Evolutionary conservation across 1,139 yeast genomes (phyloP).

Genomic region (Debaryomyces udenii): DNA sequence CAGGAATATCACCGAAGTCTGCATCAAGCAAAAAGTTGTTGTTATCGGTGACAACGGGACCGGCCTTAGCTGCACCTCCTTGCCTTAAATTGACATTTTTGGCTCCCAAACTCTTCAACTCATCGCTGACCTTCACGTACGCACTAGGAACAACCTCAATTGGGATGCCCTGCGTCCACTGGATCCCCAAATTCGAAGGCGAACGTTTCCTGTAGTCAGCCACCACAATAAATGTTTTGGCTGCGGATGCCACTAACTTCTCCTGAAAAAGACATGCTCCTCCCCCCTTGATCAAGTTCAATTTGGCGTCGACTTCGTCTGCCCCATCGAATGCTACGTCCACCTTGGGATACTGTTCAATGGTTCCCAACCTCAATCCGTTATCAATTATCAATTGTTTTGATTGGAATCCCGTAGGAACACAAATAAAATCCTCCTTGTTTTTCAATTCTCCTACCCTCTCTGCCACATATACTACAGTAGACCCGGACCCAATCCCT

Average conservation of each 20-base stretch:
- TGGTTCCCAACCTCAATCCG: conserved; percentile 74
- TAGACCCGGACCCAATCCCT: conserved; percentile 96
- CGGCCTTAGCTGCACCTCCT: conserved; percentile 93
- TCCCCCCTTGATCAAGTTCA: conserved; percentile 96
- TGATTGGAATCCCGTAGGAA: conserved; percentile 97
- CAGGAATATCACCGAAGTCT: conserved; percentile 77
- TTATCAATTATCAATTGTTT: conserved; percentile 81
- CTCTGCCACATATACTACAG: conserved; percentile 95
- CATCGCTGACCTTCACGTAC: conserved; percentile 71
- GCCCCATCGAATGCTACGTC: conserved; percentile 99
- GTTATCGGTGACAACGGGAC: conserved; percentile 97
- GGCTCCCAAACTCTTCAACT: conserved; percentile 70
- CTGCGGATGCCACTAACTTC: conserved; percentile 85
- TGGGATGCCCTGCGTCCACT: conserved; percentile 92
- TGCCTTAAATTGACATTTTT: conserved; percentile 67
- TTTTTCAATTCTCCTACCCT: conserved; percentile 74
- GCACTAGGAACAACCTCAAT: conserved; percentile 94
- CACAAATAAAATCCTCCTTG: conserved; percentile 67
- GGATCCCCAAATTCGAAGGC: conserved; percentile 63
- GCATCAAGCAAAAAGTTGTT: conserved; percentile 93
- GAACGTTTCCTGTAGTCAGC: conserved; percentile 91
- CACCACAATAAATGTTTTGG: conserved; percentile 77
- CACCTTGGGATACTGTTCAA: conserved; percentile 77
- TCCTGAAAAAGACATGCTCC: conserved; percentile 98
- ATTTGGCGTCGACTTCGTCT: conserved; percentile 83